Conservation (phyloP, 2,329 filamentous ascomycete genomes). For the Coniochaeta sp. region DNA sequence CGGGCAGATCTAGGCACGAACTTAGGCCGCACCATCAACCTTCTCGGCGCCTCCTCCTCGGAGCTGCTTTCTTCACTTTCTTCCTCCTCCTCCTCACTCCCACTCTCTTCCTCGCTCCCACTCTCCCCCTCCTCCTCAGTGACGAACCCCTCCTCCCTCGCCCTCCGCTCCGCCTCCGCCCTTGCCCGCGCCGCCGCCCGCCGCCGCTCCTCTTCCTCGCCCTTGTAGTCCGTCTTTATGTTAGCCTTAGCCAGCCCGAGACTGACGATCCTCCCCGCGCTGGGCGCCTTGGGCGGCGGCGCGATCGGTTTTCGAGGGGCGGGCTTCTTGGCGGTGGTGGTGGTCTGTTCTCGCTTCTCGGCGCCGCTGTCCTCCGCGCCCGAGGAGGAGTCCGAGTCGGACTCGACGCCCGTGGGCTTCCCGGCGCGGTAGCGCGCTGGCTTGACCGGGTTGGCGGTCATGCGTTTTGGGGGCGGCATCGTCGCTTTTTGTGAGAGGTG, state of each 20-base stretch:
- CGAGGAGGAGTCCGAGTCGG: constrained; percentile 41
- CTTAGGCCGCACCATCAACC: constrained; percentile 55
- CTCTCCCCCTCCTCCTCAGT: constrained; percentile 42
- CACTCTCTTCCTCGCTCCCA: constrained; percentile 28
- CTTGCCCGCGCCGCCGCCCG: constrained; percentile 35
- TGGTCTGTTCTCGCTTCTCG: constrained; percentile 24
- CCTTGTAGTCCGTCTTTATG: constrained; percentile 47
- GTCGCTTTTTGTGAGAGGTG: constrained; percentile 5
- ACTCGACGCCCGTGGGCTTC: constrained; percentile 56
- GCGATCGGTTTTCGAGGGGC: constrained; percentile 25
- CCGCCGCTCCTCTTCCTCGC: constrained; percentile 37
- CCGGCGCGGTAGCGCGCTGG: constrained; percentile 80
- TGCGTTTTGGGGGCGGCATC: constrained; percentile 65
- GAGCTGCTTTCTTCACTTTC: constrained; percentile 23
- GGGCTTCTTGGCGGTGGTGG: constrained; percentile 16
- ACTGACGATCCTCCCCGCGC: constrained; percentile 49
- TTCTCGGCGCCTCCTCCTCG: constrained; percentile 51
- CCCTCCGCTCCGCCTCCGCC: constrained; percentile 37
- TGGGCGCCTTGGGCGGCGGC: constrained; percentile 50
- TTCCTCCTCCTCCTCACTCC: constrained; percentile 27
- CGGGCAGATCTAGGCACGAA: constrained; percentile 56
- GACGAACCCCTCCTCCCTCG: constrained; percentile 56
- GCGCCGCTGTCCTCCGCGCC: constrained; percentile 37
- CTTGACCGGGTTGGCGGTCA: constrained; percentile 84
- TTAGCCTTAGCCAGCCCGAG: constrained; percentile 28